Conservation (phyloP, 2,329 filamentous ascomycete genomes). For the Neopestalotiopsis sp. region DNA sequence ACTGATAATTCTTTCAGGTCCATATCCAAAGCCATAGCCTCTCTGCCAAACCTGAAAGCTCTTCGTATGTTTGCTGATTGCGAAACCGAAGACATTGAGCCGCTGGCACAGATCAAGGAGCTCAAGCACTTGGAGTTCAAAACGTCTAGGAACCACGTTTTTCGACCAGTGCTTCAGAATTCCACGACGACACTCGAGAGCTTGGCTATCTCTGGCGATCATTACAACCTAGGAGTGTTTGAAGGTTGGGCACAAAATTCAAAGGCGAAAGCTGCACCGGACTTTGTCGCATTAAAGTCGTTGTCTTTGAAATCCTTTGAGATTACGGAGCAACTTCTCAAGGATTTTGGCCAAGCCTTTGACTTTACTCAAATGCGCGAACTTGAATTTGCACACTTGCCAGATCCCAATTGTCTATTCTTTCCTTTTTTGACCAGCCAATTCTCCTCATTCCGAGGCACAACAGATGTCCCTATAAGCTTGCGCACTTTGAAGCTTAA, state of each 20-base stretch:
- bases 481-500: not conserved
- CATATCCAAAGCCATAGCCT: slow-evolving; percentile 15
- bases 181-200: slow-evolving; percentile 18
- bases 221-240: not conserved
- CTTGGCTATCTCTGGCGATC: not conserved
- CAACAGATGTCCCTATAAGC: slow-evolving; percentile 5
- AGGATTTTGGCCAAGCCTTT: not conserved
- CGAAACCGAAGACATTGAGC: not conserved
- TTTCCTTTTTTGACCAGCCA: not conserved
- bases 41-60: slow-evolving; percentile 17
- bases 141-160: not conserved
- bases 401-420: slow-evolving; percentile 6
- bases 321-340: not conserved
- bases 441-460: not conserved
- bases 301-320: not conserved
- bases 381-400: not conserved
- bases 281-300: slow-evolving; percentile 7
- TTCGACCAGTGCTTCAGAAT: slow-evolving; percentile 12
- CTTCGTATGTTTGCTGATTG: not conserved
- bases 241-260: not conserved
- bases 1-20: slow-evolving; percentile 6
- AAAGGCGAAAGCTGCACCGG: not conserved
- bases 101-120: slow-evolving; percentile 17
- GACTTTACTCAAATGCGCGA: slow-evolving; percentile 7
- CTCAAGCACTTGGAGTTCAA: slow-evolving; percentile 8